These are phyloP conservation scores for Carex littledalei DNA, from an alignment of 176 grass and related monocot species.

Conservation along the genomic window DNA sequence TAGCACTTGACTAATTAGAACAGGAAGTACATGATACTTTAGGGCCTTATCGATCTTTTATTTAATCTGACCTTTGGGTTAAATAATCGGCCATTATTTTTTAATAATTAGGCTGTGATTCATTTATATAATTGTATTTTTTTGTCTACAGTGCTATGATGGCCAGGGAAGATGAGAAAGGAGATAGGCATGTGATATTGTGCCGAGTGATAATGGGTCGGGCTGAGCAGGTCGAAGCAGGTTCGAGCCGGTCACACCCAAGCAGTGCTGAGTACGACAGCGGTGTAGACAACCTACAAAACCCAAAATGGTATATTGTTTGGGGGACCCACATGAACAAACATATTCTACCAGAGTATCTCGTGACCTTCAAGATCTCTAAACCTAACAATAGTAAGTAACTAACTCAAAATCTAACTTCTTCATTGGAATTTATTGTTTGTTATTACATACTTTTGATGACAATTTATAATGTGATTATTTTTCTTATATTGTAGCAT, in stretches of 20 bases:
- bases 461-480: not conserved
- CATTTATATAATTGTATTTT: not conserved
- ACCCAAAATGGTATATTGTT: slow-evolving; percentile 67
- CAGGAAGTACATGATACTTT: not conserved
- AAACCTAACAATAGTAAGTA: slow-evolving; percentile 13
- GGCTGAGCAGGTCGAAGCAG: slow-evolving; percentile 40
- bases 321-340: slow-evolving; percentile 79
- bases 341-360: slow-evolving; percentile 65
- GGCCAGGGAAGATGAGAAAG: slow-evolving; percentile 42
- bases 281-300: slow-evolving; percentile 53
- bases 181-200: slow-evolving; percentile 62
- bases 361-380: slow-evolving; percentile 69
- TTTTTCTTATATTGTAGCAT: slow-evolving; percentile 6
- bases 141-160: slow-evolving; percentile 36
- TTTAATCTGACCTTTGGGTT: not conserved
- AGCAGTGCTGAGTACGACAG: slow-evolving; percentile 56
- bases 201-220: slow-evolving; percentile 76
- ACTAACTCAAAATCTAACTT: not conserved
- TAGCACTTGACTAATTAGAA: not conserved
- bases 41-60: not conserved
- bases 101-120: not conserved
- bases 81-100: not conserved
- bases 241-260: slow-evolving; percentile 46
- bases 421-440: not conserved
- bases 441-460: not conserved